phyloP scores from a whole-genome alignment of 768 basidiomycete genomes.

The Lentinula edodes region DNA sequence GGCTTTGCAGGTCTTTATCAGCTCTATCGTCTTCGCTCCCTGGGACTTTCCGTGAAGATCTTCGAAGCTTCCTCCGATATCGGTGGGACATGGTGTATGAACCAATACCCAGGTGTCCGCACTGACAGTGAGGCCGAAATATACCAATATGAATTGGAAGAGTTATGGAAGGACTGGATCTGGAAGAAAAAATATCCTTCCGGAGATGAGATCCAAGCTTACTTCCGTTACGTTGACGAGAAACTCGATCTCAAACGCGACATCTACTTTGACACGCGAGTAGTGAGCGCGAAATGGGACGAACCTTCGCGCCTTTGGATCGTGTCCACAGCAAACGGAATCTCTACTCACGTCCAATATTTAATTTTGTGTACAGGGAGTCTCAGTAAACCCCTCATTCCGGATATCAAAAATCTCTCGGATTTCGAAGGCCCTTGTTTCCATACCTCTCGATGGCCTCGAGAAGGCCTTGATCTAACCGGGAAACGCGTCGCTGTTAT shows the following conservation, averaged over 20 bases:
- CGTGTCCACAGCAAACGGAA: slow-evolving; percentile 14
- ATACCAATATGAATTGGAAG: slow-evolving; percentile 17
- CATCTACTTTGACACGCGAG: slow-evolving; percentile 16
- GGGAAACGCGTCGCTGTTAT: slow-evolving; percentile 21
- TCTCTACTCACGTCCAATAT: slow-evolving; percentile 11
- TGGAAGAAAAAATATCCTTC: slow-evolving; percentile 1
- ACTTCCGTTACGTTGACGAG: slow-evolving; percentile 19
- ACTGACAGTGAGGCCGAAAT: slow-evolving; percentile 19
- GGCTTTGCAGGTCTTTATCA: slow-evolving; percentile 19
- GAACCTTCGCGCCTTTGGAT: slow-evolving; percentile 14
- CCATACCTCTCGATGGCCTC: slow-evolving; percentile 20
- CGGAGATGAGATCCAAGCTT: slow-evolving; percentile 14
- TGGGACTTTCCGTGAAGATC: not conserved
- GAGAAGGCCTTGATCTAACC: slow-evolving; percentile 13
- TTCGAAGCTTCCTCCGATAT: slow-evolving; percentile 13
- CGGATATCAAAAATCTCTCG: slow-evolving; percentile 14
- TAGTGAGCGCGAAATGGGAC: slow-evolving; percentile 17
- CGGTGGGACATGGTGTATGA: slow-evolving; percentile 19
- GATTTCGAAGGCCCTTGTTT: slow-evolving; percentile 17
- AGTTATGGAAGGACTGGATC: slow-evolving; percentile 21
- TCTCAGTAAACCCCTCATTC: slow-evolving; percentile 16
- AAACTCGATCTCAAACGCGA: slow-evolving; percentile 18
- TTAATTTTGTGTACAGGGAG: slow-evolving; percentile 19
- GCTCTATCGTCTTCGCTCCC: not conserved
- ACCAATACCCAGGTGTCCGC: slow-evolving; percentile 21